Base-by-base conservation (phyloP, 1,284 basidiomycete genomes). In the Microbotryum scabiosae region DNA sequence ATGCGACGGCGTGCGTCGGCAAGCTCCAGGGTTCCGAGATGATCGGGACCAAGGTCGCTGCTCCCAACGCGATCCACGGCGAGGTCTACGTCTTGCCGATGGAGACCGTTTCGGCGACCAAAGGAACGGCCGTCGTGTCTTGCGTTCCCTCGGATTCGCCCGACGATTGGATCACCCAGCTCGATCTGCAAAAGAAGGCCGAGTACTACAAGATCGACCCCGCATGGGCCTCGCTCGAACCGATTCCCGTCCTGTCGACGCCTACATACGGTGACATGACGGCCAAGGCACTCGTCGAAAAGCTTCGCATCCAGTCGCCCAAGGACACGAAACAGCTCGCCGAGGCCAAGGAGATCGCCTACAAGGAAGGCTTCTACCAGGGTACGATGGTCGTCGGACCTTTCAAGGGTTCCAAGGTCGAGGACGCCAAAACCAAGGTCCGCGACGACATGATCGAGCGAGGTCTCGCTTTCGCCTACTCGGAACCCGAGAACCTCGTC, bases 121-220 rank as follows among this genome's bases (percentile, higher is more conserved):
- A 98, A 85, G 96, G 96, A 73, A 98, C 94, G 25, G 96, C 96
- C 72, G 93, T 99, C 45, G 96, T 99, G 69, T 97, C 93, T 3
- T 98, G 91, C 54, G 92, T 97, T 12, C 93, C 96, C 0, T 96
- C 94, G 16, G 96, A 99, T 76, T 98, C 96, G 18, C 96, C 96
- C 28, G 96, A 98, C 74, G 96, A 99, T 77, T 97, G 85, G 75
- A 85, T 86, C 67, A 96, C 89, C 7, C 80, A 91, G 59, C 85
- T 85, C 74, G 94, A 98, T 73, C 81, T 99, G 51, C 87, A 88
- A 73, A 98, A 97, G 79, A 99, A 99, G 78, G 84, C 94, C 59
- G 91, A 92, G 64, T 96, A 87, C 78, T 99, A 96, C 83, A 88
- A 90, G 75, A 90, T 99, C 70, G 83, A 97, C 71, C 85, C 92